phyloP scores from a whole-genome alignment of 164 flowering plant genomes.

The grape (Vitis vinifera) region DNA sequence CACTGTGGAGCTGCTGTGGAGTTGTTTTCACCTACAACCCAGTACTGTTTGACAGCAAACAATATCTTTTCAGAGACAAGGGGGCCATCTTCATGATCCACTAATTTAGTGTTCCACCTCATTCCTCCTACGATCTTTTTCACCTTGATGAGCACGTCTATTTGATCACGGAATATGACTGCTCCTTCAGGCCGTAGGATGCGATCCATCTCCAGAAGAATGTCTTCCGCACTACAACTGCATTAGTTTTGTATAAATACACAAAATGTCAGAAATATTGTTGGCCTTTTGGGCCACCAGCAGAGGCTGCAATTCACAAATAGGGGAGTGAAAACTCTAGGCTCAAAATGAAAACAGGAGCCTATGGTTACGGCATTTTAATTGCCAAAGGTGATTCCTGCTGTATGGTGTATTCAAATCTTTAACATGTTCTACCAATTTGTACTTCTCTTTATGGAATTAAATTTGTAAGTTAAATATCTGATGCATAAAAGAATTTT shows the following conservation, averaged over 20 bases:
- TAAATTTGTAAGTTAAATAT: neutral
- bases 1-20: constrained; percentile 14
- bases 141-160: constrained; percentile 39
- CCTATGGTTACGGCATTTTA: no score
- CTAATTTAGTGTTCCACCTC: constrained; percentile 51
- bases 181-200: constrained; percentile 58
- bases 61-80: constrained; percentile 38
- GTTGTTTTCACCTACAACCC: constrained; percentile 40
- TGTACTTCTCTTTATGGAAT: neutral
- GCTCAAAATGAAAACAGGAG: no score
- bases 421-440: neutral
- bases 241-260: neutral
- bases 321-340: neutral
- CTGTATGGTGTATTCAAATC: neutral
- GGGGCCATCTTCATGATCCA: constrained; percentile 59
- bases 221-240: constrained; percentile 45
- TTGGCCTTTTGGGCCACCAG: neutral
- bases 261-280: neutral
- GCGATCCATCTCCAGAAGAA: constrained; percentile 59
- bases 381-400: neutral
- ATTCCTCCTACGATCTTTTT: constrained; percentile 36
- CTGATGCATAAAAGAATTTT: neutral
- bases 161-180: constrained; percentile 46
- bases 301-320: neutral
- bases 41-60: constrained; percentile 48